Evolutionary conservation across 2,329 filamentous ascomycete species (phyloP), one percentile per base, ranked within the genome.

Genomic region (Phymatotrichopsis omnivora): DNA sequence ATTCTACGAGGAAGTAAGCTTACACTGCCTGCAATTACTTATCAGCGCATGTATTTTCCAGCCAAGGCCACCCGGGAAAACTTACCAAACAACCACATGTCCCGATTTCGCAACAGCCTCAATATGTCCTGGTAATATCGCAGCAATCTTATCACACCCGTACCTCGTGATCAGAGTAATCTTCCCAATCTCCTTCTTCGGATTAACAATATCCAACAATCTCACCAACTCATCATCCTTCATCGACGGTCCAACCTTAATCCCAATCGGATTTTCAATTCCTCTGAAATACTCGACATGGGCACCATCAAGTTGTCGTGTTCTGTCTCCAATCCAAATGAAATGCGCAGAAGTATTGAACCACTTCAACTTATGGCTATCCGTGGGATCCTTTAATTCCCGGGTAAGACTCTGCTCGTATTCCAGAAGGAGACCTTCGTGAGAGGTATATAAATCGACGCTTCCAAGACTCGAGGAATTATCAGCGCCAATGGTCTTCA

Each of bases 211-310:
- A 57, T 93, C 77, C 20, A 98, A 76, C 2, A 98, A 73, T 20
- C 71, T 67, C 11, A 89, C 73, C 11, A 98, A 74, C 61, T 96
- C 91, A 0, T 74, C 67, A 0, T 75, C 69, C 2, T 79, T 75
- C 60, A 93, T 95, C 4, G 78, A 82, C 7, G 91, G 91, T 0
- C 91, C 91, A 47, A 98, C 83, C 65, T 98, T 98, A 65, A 98
- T 80, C 51, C 91, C 91, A 57, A 98, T 85, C 1, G 91, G 91
- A 67, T 98, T 98, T 59, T 85, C 81, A 56, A 98, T 82, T 47
- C 91, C 91, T 34, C 91, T 82, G 74, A 96, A 93, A 71, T 93
- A 98, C 66, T 98, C 91, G 52, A 98, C 82, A 64, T 98, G 91
- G 0, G 82, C 89, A 57, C 89, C 85, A 61, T 91, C 82, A 34